Percentiles rank a stretch among this genome's conserved stretches.
These are phyloP conservation scores for Penicillium goetzii DNA, from an alignment of 495 filamentous ascomycete species.

Conservation along the genomic window DNA sequence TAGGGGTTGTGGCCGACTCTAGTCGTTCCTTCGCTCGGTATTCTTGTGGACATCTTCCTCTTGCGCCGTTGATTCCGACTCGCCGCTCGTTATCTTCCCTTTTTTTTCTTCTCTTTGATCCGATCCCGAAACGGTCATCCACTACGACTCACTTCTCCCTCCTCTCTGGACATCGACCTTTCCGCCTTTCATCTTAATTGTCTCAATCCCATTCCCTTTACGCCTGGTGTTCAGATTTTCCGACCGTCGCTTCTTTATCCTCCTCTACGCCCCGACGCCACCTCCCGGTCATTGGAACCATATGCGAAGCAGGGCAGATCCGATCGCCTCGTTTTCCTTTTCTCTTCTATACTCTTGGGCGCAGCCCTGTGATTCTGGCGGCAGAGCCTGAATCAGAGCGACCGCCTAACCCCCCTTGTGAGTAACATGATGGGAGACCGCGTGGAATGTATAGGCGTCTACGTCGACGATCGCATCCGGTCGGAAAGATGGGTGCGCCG, in stretches of 20 bases:
- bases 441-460: conserved; percentile 76
- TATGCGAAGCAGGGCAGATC: conserved; percentile 29
- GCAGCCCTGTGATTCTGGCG: conserved; percentile 21
- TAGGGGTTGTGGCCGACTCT: conserved; percentile 20
- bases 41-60: conserved; percentile 9
- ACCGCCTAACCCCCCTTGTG: conserved; percentile 11
- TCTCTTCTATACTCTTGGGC: conserved; percentile 17
- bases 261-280: conserved; percentile 3
- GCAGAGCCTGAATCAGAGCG: conserved; percentile 18
- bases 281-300: conserved; percentile 21
- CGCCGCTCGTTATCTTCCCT: conserved; percentile 27
- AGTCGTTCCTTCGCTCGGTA: conserved; percentile 23
- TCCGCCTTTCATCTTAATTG: conserved; percentile 5
- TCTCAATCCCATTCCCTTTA: conserved; percentile 10
- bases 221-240: neutral
- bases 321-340: conserved; percentile 17
- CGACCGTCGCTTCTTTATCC: conserved; percentile 5
- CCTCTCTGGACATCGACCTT: neutral
- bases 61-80: conserved; percentile 18
- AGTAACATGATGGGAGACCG: conserved; percentile 61
- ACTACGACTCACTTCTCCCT: neutral
- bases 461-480: conserved; percentile 74
- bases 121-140: conserved; percentile 2
- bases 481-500: conserved; percentile 63
- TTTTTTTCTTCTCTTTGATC: conserved; percentile 2